Base-by-base conservation (phyloP, 2,329 filamentous ascomycete genomes). In the Teratosphaeriaceae sp. region DNA sequence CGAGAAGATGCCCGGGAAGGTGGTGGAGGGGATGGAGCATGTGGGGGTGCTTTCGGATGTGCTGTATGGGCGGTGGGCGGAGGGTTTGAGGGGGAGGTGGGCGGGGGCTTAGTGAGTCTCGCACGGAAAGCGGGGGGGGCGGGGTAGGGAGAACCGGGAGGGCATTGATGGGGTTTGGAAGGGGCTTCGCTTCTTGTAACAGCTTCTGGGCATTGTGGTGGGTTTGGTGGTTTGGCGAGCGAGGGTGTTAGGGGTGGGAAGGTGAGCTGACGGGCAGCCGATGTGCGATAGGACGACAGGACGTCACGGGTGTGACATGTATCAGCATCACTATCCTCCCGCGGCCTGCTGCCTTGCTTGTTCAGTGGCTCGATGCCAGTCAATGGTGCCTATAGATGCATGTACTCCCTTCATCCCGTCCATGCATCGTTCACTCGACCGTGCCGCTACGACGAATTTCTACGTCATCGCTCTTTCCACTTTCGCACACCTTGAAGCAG, bases 21-120 rank as follows among this genome's bases (percentile, higher is more conserved):
- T 70, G 37, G 68, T 74, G 44, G 76, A 80, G 1, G 90, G 88
- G 2, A 90, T 96, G 86, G 89, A 96, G 65, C 90, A 96, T 65
- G 85, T 84, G 52, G 87, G 88, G 59, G 80, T 94, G 61, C 73
- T 97, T 27, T 87, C 86, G 1, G 88, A 96, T 62, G 86, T 94
- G 16, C 76, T 98, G 16, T 97, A 96, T 66, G 80, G 82, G 13
- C 79, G 90, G 33, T 98, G 92, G 92, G 80, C 83, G 2, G 86
- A 94, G 45, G 88, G 88, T 1, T 69, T 97, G 55, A 80, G 82
- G 50, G 57, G 48, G 21, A 54, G 69, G 34, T 74, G 71, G 71
- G 54, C 57, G 18, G 35, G 57, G 42, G 52, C 53, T 35, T 60
- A 42, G 40, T 39, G 35, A 38, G 31, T n/a, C n/a, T 22, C 8